Percentiles rank a stretch among this genome's conserved stretches.
phyloP scores from a whole-genome alignment of 2,329 filamentous ascomycete species.

The Colletotrichum graminicola region DNA sequence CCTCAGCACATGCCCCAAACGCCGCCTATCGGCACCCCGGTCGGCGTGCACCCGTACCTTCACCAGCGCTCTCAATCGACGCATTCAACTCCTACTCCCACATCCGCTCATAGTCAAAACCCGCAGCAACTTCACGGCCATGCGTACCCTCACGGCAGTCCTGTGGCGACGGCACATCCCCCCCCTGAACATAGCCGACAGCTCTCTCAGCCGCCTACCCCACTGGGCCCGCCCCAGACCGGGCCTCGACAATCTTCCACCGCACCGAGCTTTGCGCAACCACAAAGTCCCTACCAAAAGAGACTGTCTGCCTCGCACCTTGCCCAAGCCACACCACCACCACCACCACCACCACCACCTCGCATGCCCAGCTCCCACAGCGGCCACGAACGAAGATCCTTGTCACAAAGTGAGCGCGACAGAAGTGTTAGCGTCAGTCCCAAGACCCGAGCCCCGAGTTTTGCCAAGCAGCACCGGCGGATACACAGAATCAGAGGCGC shows the following conservation, averaged over 20 bases:
- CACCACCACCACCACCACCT: conserved; percentile 51
- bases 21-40: conserved; percentile 57
- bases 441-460: conserved; percentile 73
- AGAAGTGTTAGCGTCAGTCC: conserved; percentile 82
- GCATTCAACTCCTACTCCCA: conserved; percentile 72
- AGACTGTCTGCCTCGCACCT: conserved; percentile 52
- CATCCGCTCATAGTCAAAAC: conserved; percentile 71
- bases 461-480: conserved; percentile 59
- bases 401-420: conserved; percentile 73
- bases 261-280: conserved; percentile 59
- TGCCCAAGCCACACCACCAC: conserved; percentile 47
- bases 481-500: conserved; percentile 38
- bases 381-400: conserved; percentile 63
- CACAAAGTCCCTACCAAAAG: conserved; percentile 72
- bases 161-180: conserved; percentile 59
- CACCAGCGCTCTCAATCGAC: conserved; percentile 68
- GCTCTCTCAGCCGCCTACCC: conserved; percentile 67
- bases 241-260: conserved; percentile 58
- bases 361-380: conserved; percentile 56
- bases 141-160: conserved; percentile 66
- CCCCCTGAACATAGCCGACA: conserved; percentile 60
- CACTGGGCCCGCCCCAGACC: conserved; percentile 63
- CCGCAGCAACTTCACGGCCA: conserved; percentile 66
- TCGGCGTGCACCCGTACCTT: conserved; percentile 50
- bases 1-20: conserved; percentile 57